Evolutionary conservation across 768 basidiomycete species (phyloP).

Genomic region (Leccinellum luteum): DNA sequence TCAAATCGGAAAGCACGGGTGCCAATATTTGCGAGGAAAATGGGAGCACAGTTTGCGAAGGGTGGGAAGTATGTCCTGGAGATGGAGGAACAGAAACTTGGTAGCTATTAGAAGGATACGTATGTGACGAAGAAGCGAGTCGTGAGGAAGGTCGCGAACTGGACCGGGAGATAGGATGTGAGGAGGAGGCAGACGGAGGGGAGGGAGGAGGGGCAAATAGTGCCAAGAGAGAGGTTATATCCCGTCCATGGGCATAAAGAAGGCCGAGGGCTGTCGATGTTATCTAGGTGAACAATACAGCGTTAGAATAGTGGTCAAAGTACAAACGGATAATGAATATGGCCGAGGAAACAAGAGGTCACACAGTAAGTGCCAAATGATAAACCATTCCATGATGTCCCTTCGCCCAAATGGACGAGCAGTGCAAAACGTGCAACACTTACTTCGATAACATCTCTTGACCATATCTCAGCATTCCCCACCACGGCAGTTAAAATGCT

Average conservation of each 20-base stretch:
- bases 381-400: constrained; percentile 38
- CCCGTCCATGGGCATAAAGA: constrained; percentile 25
- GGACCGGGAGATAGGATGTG: constrained; percentile 20
- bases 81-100: constrained; percentile 4
- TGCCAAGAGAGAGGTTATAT: constrained; percentile 21
- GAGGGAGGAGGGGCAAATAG: constrained; percentile 14
- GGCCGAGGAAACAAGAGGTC: background rate
- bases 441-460: constrained; percentile 51
- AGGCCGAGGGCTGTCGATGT: constrained; percentile 31
- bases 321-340: background rate
- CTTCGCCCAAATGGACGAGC: background rate
- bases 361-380: constrained; percentile 41
- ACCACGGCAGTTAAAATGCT: constrained; percentile 37
- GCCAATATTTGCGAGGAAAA: constrained; percentile 18
- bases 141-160: constrained; percentile 25
- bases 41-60: constrained; percentile 16
- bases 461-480: constrained; percentile 46
- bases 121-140: constrained; percentile 14
- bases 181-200: constrained; percentile 6
- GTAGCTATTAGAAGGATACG: constrained; percentile 5
- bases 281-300: constrained; percentile 14
- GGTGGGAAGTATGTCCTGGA: constrained; percentile 5
- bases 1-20: constrained; percentile 17
- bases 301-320: constrained; percentile 16
- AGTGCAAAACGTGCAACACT: constrained; percentile 8